Conservation (phyloP, 129 eudicot genomes). For the Flaveria robusta region DNA sequence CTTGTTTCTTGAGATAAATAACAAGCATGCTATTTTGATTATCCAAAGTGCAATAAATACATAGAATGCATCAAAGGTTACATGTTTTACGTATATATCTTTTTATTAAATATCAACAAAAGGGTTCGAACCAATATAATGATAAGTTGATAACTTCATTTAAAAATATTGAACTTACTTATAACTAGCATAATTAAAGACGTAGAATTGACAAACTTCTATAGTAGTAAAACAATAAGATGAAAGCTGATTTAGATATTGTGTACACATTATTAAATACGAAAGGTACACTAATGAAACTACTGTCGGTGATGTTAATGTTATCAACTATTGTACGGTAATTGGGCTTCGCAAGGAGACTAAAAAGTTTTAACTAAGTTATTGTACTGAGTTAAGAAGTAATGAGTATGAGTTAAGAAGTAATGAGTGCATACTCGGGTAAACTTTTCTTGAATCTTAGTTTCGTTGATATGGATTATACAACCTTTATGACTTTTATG, state of each 20-base stretch:
- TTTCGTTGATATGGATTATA: too few species aligned
- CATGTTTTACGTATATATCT: not conserved
- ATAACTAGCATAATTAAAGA: not conserved
- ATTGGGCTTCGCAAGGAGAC: not conserved
- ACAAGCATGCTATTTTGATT: slow-evolving; percentile 1
- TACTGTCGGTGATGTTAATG: not conserved
- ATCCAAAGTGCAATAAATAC: not conserved
- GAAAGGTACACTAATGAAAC: not conserved
- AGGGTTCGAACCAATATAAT: not conserved
- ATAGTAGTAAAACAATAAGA: not conserved
- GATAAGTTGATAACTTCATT: not conserved
- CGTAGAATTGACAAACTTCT: not conserved
- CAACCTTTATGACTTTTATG: too few species aligned
- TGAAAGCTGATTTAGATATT: not conserved
- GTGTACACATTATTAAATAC: too few species aligned
- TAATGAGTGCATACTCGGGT: not conserved
- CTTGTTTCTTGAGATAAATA: not conserved
- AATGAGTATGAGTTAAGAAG: not conserved
- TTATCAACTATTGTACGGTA: not conserved
- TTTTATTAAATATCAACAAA: not conserved
- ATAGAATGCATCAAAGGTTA: not conserved
- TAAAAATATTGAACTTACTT: not conserved
- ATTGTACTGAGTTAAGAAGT: not conserved
- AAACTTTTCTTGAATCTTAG: too few species aligned
- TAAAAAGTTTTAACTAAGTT: not conserved